Base-by-base conservation (phyloP, 164 flowering plant genomes). In the Stephania yunnanensis region DNA sequence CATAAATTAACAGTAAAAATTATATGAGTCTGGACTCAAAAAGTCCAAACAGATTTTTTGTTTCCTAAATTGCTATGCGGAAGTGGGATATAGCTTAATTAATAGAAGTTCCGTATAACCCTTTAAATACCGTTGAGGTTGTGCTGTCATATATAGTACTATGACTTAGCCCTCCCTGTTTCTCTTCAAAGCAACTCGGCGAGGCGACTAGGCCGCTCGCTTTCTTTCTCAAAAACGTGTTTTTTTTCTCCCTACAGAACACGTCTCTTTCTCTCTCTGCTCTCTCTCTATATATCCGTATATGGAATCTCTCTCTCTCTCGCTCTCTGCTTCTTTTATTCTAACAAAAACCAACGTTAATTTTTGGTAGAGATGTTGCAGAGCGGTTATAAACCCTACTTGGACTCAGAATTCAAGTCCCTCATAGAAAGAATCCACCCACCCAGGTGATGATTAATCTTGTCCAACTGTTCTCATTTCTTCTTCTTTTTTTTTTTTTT, bases 381-480 rank as follows among this genome's bases (percentile, higher is more conserved):
- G 81, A 81, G 77, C 22, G 44, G 75, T 68, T 89, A 92, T 80
- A 82, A 72, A 79, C 95, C 94, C 6, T 90, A 89, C 73, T 77
- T 86, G 65, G 93, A 93, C 80, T 90, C 90, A 1, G 87, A 91
- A 5, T 83, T 81, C 71, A 91, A 95, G 70, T 83, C 88, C 0
- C 86, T 95, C 42, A 81, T 91, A 15, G 97, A 93, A 69, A 85
- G 93, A 79, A 87, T 95, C 0, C 77, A 93, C 75, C 97, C 98
- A 52, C 97, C 98, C 1, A 87, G 95, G 98, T 90, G 66, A 2
- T 2, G 4, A 36, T 4, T 2, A 36, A 36, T 36, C 13, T 63
- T 46, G 68, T 71, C 20, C 48, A 30, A 5, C 64, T 50, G 8
- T 63, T 67, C 3, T 20, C 44, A 15, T 68, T 72, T 13, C 17